Evolutionary conservation across 73 alveolate genomes (phyloP).

Genomic region (Urostyla sp.): DNA sequence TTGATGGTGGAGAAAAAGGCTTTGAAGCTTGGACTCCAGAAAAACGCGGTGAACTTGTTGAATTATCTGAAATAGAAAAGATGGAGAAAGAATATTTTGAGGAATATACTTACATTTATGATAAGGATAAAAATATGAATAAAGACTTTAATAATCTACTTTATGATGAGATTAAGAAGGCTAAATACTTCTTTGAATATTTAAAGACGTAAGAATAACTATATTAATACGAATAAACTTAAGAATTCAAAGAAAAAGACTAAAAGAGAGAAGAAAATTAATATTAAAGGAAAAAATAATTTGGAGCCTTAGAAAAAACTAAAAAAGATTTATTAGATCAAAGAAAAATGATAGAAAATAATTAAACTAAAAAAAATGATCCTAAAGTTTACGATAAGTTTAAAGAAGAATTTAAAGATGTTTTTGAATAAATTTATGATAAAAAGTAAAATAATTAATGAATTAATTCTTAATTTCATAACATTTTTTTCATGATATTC

Average conservation of each 20-base stretch:
- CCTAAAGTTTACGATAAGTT: constrained; percentile 20
- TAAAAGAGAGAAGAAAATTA: background rate
- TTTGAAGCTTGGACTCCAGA: background rate
- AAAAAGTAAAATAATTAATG: background rate
- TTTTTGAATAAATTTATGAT: constrained; percentile 46
- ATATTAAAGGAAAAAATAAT: background rate
- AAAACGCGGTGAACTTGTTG: background rate
- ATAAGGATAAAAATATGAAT: constrained; percentile 3
- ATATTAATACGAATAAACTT: background rate
- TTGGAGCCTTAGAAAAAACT: background rate
- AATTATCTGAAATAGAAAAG: constrained; percentile 5
- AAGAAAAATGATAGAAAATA: background rate
- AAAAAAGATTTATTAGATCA: background rate
- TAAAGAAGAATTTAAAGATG: constrained; percentile 58
- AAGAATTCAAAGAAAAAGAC: background rate
- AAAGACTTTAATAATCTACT: constrained; percentile 34
- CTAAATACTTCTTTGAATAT: constrained; percentile 36
- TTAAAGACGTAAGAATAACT: constrained; percentile 33
- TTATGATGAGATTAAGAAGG: constrained; percentile 29
- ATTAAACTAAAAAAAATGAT: background rate
- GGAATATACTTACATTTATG: constrained; percentile 8
- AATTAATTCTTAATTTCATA: no score
- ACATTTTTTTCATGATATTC: constrained; percentile 33
- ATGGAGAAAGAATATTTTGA: constrained; percentile 19
- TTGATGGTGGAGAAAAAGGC: background rate